Percentiles rank a stretch among this genome's conserved stretches.
These are phyloP conservation scores for Scleroderma bovista DNA, from an alignment of 768 basidiomycete genomes.

Conservation along the genomic window DNA sequence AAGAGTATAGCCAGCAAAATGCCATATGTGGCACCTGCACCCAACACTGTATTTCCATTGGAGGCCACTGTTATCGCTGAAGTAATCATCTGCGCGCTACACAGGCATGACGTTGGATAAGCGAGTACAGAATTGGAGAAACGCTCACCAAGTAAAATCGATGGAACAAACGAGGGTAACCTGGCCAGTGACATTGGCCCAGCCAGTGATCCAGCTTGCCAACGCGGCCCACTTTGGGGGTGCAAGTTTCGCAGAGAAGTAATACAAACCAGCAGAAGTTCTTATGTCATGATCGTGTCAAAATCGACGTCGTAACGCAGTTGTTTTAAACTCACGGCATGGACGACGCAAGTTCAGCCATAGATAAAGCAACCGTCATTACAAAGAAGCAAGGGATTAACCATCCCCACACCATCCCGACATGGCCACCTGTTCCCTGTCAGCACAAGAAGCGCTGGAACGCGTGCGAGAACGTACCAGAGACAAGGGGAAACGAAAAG, in stretches of 20 bases:
- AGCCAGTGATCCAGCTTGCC: conserved; percentile 54
- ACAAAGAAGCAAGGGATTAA: conserved; percentile 67
- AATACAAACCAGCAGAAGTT: conserved; percentile 75
- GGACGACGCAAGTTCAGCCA: conserved; percentile 67
- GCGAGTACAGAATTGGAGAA: neutral
- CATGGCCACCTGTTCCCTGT: conserved; percentile 53
- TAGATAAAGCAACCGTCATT: conserved; percentile 59
- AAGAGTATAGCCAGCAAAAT: conserved; percentile 61
- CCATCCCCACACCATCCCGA: conserved; percentile 77
- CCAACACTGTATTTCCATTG: conserved; percentile 46
- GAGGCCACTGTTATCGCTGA: conserved; percentile 61
- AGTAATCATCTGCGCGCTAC: conserved; percentile 70
- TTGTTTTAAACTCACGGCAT: conserved; percentile 56
- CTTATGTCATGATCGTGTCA: conserved; percentile 27
- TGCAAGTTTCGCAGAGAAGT: conserved; percentile 72
- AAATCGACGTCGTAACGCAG: neutral
- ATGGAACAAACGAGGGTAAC: conserved; percentile 68
- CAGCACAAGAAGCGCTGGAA: neutral
- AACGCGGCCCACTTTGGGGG: conserved; percentile 55
- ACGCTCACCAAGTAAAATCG: conserved; percentile 58
- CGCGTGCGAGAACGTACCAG: conserved; percentile 36
- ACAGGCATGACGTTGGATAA: neutral
- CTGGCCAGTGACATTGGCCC: conserved; percentile 73
- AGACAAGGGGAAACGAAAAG: conserved; percentile 54
- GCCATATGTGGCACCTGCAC: conserved; percentile 59